Conservation (phyloP, 495 filamentous ascomycete genomes). For the Penicillium coffeae region DNA sequence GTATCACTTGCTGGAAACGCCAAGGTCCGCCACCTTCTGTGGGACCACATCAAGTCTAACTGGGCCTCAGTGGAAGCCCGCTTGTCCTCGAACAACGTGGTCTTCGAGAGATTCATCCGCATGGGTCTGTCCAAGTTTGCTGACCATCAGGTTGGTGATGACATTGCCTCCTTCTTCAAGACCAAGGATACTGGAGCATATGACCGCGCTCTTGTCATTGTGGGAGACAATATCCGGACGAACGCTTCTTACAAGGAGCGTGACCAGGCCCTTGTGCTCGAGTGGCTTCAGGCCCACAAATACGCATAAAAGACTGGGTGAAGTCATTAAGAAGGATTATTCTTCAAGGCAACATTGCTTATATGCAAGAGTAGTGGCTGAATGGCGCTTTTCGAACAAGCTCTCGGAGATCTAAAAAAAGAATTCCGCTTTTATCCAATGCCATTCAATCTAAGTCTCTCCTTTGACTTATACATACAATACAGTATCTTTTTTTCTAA, state of each 20-base stretch:
- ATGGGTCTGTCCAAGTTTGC: slow-evolving; percentile 73
- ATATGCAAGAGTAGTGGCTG: no score
- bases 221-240: slow-evolving; percentile 73
- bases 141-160: slow-evolving; percentile 60
- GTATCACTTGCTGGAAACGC: slow-evolving; percentile 68
- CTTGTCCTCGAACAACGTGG: slow-evolving; percentile 74
- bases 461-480: no score
- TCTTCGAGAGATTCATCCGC: slow-evolving; percentile 82
- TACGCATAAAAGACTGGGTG: slow-evolving; percentile 41
- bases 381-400: no score
- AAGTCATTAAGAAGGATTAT: background rate
- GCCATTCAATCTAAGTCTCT: no score
- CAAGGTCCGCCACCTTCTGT: slow-evolving; percentile 63
- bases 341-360: no score
- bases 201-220: slow-evolving; percentile 72
- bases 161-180: slow-evolving; percentile 81
- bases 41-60: slow-evolving; percentile 78
- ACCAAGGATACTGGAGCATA: slow-evolving; percentile 76
- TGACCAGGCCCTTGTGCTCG: slow-evolving; percentile 61
- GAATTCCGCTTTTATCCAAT: no score
- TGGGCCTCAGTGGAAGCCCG: slow-evolving; percentile 66
- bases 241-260: slow-evolving; percentile 74
- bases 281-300: slow-evolving; percentile 65
- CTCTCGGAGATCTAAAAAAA: no score
- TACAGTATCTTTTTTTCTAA: no score